Base-by-base conservation (phyloP, 2,329 filamentous ascomycete species). In the Calycina herbarum region DNA sequence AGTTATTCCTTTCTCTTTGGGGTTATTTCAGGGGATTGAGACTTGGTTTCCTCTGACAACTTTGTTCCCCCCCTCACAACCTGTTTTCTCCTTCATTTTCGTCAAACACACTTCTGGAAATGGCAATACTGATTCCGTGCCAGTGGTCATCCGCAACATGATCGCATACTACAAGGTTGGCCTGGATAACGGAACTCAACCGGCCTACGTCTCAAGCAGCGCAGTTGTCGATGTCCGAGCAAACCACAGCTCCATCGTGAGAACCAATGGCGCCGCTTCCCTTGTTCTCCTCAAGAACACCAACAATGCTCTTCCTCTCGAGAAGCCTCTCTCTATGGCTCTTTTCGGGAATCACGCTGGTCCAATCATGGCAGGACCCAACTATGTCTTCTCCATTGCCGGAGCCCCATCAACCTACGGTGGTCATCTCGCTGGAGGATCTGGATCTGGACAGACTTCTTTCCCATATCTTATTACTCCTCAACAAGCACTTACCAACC, bases 211-310 rank as follows among this genome's bases (percentile, higher is more conserved):
- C 79, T 89, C 89, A 71, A 92, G 92, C 79, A 90, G 96, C 78
- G 83, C 88, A 71, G 90, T 93, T 15, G 66, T 65, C 17, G 84
- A 85, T 68, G 84, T 85, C 1, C 81, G 85, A 68, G 82, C 84
- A 69, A 79, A 85, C 70, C 83, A 90, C 74, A 86, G 86, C 72
- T 81, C 86, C 38, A 86, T 90, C 70, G 85, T 89, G 15, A 78
- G 83, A 54, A 78, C 82, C 17, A 73, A 84, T 38, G 81, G 82
- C 15, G 75, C 84, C 60, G 82, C 86, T 67, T 81, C 85, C 69
- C 85, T 89, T 3, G 92, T 97, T 7, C 82, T 97, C 13, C 82
- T 98, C 69, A 97, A 97, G 84, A 97, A 97, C 78, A 82, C 77
- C 5, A 79, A 81, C 2, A 87, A 87, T 13, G 83, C 83, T 1